Evolutionary conservation across 192 early-diverging fungal genomes (phyloP), one percentile per base, ranked within the genome.

Genomic region (Geosiphon pyriformis): DNA sequence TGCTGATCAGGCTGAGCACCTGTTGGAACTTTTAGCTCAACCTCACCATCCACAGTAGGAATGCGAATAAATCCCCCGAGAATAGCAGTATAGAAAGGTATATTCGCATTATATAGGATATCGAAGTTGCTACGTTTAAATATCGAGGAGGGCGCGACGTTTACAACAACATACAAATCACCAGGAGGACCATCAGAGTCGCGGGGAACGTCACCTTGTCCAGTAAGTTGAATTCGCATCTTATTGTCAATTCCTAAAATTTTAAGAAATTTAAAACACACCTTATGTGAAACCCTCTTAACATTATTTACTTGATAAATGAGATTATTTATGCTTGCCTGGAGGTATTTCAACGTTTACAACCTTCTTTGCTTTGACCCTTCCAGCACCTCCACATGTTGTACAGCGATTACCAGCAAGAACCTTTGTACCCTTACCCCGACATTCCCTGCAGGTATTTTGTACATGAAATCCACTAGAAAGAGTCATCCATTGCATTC

Each of bases 31-130:
- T 85, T 91, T 32, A 99, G 75, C 59, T 99, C 95, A 0, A 97
- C 93, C 67, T 96, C 92, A 31, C 96, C 95, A 72, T 99, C 95
- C 7, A 99, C 83, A 8, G 96, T 97, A 1, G 92, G 94, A 17
- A 99, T 85, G 4, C 86, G 80, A 4, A 96, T 73, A 1, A 78
- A 79, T 51, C 96, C 96, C 33, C 96, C 96, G 37, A 99, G 75
- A 4, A 94, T 77, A 4, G 96, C 96, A 1, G 83, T 90, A 18
- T 87, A 80, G 66, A 99, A 85, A 7, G 96, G 95, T 18, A 99
- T 77, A 1, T 71, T 71, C 3, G 87, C 82, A 26, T 90, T 80
- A 12, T 88, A 80, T 70, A 89, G 86, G 25, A 98, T 78, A 67
- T 96, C 88, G 1, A 79, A 62, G 17, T 92, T 92, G 65, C 93